Percentiles rank a stretch among this genome's conserved stretches.
Evolutionary conservation across 2,329 filamentous ascomycete genomes (phyloP).

Genomic region (Aureobasidium sp.): DNA sequence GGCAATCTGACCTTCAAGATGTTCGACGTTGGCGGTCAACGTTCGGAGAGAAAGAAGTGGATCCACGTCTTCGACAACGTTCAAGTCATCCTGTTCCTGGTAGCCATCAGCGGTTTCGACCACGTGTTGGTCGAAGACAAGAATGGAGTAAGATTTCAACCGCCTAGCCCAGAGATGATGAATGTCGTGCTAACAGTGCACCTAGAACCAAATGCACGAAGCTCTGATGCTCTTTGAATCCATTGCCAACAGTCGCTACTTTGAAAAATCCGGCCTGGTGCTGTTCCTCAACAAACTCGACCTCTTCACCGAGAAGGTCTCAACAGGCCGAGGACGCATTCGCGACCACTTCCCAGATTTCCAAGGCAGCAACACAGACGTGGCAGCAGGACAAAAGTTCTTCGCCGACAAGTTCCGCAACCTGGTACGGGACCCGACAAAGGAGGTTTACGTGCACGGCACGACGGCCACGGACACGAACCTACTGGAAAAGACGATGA

Average conservation of each 20-base stretch:
- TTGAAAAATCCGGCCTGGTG: conserved; percentile 64
- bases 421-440: conserved; percentile 40
- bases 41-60: conserved; percentile 98
- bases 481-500: conserved; percentile 44
- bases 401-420: conserved; percentile 44
- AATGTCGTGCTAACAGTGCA: not conserved
- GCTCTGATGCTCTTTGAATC: conserved; percentile 62
- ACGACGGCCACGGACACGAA: conserved; percentile 45
- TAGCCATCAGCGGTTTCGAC: conserved; percentile 95
- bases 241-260: conserved; percentile 65
- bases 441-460: conserved; percentile 45
- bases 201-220: conserved; percentile 65
- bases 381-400: conserved; percentile 41
- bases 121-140: conserved; percentile 94
- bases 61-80: conserved; percentile 99
- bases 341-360: conserved; percentile 43
- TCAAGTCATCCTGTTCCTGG: conserved; percentile 90
- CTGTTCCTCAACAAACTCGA: conserved; percentile 70
- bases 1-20: conserved; percentile 91
- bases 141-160: conserved; percentile 43
- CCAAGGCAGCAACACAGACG: conserved; percentile 34
- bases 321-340: conserved; percentile 38
- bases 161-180: not conserved
- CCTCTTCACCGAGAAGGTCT: conserved; percentile 45
- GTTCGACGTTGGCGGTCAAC: conserved; percentile 94